Conservation (phyloP, 2,329 filamentous ascomycete species). For the Sarocladium strictum region DNA sequence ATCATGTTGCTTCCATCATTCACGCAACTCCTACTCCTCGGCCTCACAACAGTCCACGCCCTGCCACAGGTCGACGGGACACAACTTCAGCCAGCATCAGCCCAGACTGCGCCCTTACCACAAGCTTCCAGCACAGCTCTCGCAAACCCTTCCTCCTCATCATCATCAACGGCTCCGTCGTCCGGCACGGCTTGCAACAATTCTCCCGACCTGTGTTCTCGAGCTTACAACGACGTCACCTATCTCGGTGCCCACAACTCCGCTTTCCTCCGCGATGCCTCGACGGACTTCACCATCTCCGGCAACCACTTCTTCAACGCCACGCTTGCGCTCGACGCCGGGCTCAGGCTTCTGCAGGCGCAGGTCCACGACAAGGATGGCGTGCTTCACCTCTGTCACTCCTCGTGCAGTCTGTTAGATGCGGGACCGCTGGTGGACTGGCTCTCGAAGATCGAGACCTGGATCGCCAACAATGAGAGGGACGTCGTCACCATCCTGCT, state of each 20-base stretch:
- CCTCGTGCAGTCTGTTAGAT: constrained; percentile 60
- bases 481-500: constrained; percentile 72
- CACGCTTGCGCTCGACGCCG: constrained; percentile 62
- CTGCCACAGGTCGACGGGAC: background rate
- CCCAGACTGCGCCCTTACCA: constrained; percentile 17
- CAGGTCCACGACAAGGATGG: constrained; percentile 62
- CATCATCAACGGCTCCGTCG: constrained; percentile 15
- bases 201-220: constrained; percentile 65
- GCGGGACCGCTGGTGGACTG: constrained; percentile 60
- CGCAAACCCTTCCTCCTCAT: background rate
- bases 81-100: constrained; percentile 12
- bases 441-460: constrained; percentile 57
- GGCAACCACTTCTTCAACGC: constrained; percentile 73
- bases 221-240: constrained; percentile 69
- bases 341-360: constrained; percentile 63
- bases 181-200: constrained; percentile 64
- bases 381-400: constrained; percentile 64
- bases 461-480: constrained; percentile 64
- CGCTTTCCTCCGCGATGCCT: constrained; percentile 61
- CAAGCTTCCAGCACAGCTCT: constrained; percentile 19
- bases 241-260: constrained; percentile 73
- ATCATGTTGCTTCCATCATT: background rate
- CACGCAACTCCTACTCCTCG: background rate
- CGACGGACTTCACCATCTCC: constrained; percentile 54
- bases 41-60: background rate